Percentiles rank a stretch among this genome's conserved stretches.
Evolutionary conservation across 2,329 filamentous ascomycete genomes (phyloP).

Genomic region (Xylariaceae sp.): DNA sequence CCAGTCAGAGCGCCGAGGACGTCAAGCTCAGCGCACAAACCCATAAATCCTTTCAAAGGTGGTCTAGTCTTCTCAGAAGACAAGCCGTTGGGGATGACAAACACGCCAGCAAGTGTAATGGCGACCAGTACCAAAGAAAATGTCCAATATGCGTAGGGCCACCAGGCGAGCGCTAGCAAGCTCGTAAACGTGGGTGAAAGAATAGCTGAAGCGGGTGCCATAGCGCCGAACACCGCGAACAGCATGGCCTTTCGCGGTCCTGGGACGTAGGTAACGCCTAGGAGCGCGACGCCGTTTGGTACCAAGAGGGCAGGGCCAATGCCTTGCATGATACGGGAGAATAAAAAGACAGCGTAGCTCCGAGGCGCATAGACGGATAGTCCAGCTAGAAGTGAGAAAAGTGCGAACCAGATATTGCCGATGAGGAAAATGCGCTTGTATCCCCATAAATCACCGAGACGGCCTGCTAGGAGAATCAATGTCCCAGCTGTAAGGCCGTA

Average conservation of each 20-base stretch:
- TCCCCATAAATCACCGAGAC: slow-evolving; percentile 53
- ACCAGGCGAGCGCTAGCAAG: slow-evolving; percentile 33
- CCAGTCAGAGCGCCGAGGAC: slow-evolving; percentile 42
- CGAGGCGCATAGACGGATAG: slow-evolving; percentile 41
- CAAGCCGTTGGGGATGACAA: slow-evolving; percentile 30
- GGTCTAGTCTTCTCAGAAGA: slow-evolving; percentile 13
- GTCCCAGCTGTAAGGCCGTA: slow-evolving; percentile 53
- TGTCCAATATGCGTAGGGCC: slow-evolving; percentile 38
- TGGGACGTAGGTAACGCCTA: slow-evolving; percentile 50
- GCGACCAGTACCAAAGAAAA: slow-evolving; percentile 31
- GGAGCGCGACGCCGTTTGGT: slow-evolving; percentile 56
- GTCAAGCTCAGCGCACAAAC: slow-evolving; percentile 31
- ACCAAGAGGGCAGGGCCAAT: slow-evolving; percentile 56
- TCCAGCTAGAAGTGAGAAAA: slow-evolving; percentile 50
- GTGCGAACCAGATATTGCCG: slow-evolving; percentile 52
- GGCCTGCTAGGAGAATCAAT: slow-evolving; percentile 52
- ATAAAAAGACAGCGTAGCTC: slow-evolving; percentile 39
- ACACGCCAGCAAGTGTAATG: slow-evolving; percentile 28
- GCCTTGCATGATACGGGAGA: slow-evolving; percentile 51
- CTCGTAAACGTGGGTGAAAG: slow-evolving; percentile 34
- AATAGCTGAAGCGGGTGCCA: slow-evolving; percentile 37
- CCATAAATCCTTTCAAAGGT: slow-evolving; percentile 21
- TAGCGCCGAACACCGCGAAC: slow-evolving; percentile 39
- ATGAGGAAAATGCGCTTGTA: slow-evolving; percentile 52
- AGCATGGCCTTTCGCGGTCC: slow-evolving; percentile 39